A percentile compares a stretch with the other conserved stretches of the same genome.
phyloP scores from a whole-genome alignment of 2,329 filamentous ascomycete genomes.

The Madurella fahalii region DNA sequence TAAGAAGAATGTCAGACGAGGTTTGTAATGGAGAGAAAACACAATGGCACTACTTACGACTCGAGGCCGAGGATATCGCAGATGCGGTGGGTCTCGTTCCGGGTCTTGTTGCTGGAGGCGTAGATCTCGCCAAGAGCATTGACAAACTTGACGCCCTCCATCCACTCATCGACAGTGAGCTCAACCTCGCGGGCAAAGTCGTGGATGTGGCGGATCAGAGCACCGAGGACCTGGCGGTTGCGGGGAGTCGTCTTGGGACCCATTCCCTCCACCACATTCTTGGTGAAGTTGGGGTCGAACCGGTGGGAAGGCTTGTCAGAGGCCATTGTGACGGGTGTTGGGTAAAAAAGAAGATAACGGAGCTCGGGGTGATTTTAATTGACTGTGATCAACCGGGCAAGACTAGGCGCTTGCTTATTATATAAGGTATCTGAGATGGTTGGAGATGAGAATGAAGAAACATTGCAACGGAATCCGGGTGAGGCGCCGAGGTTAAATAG shows the following conservation, averaged over 20 bases:
- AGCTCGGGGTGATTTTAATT: not conserved
- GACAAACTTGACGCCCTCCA: conserved; percentile 54
- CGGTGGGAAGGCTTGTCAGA: conserved; percentile 31
- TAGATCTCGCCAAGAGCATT: conserved; percentile 69
- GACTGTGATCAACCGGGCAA: not conserved
- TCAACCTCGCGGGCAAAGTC: conserved; percentile 77
- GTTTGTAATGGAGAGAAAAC: not conserved
- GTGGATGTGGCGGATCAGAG: conserved; percentile 70
- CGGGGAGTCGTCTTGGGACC: conserved; percentile 67
- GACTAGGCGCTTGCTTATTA: too few relatives aligned
- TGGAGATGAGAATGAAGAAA: conserved; percentile 2
- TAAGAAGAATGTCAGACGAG: conserved; percentile 16
- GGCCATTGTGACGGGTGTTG: conserved; percentile 22
- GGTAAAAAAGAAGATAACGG: not conserved
- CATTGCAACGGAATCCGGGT: not conserved
- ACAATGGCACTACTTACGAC: conserved; percentile 39
- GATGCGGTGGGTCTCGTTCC: conserved; percentile 71
- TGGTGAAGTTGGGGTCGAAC: conserved; percentile 76
- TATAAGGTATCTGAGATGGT: not conserved
- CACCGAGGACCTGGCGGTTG: conserved; percentile 62
- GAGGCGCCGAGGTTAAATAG: conserved; percentile 19
- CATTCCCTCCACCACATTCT: conserved; percentile 68
- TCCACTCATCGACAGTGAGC: conserved; percentile 77
- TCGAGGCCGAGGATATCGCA: conserved; percentile 73
- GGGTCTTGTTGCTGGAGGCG: conserved; percentile 58